A percentile compares a stretch with the other conserved stretches of the same genome.
Evolutionary conservation across 2,329 filamentous ascomycete species (phyloP).

Genomic region (Fusarium napiforme): DNA sequence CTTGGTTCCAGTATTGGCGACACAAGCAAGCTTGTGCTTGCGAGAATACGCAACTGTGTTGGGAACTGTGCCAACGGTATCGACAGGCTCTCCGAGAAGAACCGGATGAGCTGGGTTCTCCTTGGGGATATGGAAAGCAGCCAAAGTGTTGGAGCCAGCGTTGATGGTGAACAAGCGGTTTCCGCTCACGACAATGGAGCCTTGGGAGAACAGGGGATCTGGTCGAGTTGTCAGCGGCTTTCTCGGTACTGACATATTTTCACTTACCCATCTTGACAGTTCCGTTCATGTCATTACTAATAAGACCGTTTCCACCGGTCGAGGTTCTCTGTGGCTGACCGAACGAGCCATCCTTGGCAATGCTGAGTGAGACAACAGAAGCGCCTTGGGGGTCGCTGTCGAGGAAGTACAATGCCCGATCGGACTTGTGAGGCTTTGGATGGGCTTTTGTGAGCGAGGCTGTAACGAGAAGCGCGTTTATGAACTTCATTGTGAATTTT

Average conservation of each 20-base stretch:
- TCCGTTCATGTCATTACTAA: not conserved
- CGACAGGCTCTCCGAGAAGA: not conserved
- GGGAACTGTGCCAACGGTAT: slow-evolving; percentile 1
- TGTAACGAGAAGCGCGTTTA: not conserved
- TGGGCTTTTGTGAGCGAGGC: not conserved
- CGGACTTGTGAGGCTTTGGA: not conserved
- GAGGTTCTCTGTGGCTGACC: not conserved
- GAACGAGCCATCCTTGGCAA: not conserved
- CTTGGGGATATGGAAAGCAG: not conserved
- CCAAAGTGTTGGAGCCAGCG: slow-evolving; percentile 12
- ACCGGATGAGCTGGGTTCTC: not conserved
- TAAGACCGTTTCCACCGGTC: not conserved
- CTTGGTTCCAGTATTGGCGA: slow-evolving; percentile 7
- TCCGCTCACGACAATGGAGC: not conserved
- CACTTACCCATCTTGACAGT: not conserved
- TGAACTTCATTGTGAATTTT: not conserved
- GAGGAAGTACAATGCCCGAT: not conserved
- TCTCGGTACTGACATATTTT: rapidly evolving
- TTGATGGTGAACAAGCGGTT: slow-evolving; percentile 3
- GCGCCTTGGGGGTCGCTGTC: slow-evolving; percentile 14
- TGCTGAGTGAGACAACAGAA: slow-evolving; percentile 5
- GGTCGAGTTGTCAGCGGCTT: rapidly evolving
- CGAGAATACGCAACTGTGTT: slow-evolving; percentile 9
- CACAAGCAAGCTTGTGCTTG: slow-evolving; percentile 4
- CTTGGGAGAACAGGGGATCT: slow-evolving; percentile 2